Evolutionary conservation across 768 basidiomycete species (phyloP).

Genomic region (Pleurotus platypus): DNA sequence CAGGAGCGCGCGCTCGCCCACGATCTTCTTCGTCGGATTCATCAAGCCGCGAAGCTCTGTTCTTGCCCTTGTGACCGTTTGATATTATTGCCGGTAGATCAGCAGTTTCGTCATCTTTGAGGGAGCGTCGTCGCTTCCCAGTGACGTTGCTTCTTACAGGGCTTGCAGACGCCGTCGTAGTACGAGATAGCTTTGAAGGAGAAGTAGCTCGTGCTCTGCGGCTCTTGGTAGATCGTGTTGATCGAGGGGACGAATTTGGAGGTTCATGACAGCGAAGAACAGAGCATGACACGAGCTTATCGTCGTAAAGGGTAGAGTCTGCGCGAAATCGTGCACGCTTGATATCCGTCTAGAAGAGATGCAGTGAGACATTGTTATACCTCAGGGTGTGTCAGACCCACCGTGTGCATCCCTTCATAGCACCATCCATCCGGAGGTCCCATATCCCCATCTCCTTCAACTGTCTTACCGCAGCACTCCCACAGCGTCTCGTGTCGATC

Average conservation of each 20-base stretch:
- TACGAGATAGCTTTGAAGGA: neutral
- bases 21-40: neutral
- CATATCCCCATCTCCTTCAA: constrained; percentile 75
- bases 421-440: constrained; percentile 88
- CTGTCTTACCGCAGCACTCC: constrained; percentile 70
- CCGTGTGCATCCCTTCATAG: constrained; percentile 80
- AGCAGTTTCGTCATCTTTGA: neutral
- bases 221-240: constrained; percentile 15
- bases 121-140: neutral
- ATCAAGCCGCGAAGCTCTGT: neutral
- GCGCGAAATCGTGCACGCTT: constrained; percentile 79
- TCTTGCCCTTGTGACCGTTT: neutral
- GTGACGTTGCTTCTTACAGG: neutral
- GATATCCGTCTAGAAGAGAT: constrained; percentile 49
- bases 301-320: constrained; percentile 64
- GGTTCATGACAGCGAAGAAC: constrained; percentile 51
- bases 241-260: constrained; percentile 18
- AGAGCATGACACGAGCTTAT: constrained; percentile 65
- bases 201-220: neutral
- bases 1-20: neutral
- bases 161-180: neutral
- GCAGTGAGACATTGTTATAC: too few relatives aligned
- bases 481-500: constrained; percentile 60
- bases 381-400: constrained; percentile 26
- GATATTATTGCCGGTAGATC: neutral